These are phyloP conservation scores for Gautieria morchelliformis DNA, from an alignment of 768 basidiomycete species.

Conservation along the genomic window DNA sequence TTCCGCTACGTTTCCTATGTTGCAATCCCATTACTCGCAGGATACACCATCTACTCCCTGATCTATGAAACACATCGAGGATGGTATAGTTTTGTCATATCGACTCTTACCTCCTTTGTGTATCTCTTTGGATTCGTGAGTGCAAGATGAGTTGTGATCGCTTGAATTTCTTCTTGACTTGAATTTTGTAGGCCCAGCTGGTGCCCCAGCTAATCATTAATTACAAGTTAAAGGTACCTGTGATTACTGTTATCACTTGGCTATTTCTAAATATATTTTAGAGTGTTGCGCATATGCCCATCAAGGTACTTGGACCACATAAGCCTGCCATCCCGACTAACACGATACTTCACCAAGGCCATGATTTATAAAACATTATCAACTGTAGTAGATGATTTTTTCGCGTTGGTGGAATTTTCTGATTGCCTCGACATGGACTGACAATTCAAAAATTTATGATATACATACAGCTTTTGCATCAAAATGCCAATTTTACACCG, in stretches of 20 bases:
- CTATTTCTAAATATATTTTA: constrained; percentile 21
- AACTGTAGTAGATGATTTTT: constrained; percentile 87
- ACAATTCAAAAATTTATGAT: neutral
- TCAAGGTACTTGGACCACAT: constrained; percentile 43
- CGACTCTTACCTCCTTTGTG: constrained; percentile 86
- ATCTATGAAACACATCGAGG: constrained; percentile 78
- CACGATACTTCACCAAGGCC: constrained; percentile 26
- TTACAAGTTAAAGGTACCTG: constrained; percentile 82
- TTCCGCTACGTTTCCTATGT: constrained; percentile 93
- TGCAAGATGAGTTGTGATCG: constrained; percentile 14
- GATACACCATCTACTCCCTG: constrained; percentile 72
- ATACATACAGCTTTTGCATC: constrained; percentile 66
- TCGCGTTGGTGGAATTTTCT: constrained; percentile 47
- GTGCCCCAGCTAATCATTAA: constrained; percentile 90
- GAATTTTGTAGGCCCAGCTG: constrained; percentile 58
- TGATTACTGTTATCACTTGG: neutral
- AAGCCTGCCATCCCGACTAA: neutral
- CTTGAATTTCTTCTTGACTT: constrained; percentile 11
- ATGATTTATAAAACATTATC: constrained; percentile 94
- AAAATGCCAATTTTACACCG: constrained; percentile 96
- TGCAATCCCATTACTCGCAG: constrained; percentile 70
- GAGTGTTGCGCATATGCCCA: constrained; percentile 97
- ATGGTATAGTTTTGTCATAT: constrained; percentile 95
- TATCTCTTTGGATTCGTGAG: constrained; percentile 98
- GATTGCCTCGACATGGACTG: neutral